Evolutionary conservation across 495 filamentous ascomycete genomes (phyloP), one percentile per base, ranked within the genome.

Genomic region (Hypoxylon fragiforme): DNA sequence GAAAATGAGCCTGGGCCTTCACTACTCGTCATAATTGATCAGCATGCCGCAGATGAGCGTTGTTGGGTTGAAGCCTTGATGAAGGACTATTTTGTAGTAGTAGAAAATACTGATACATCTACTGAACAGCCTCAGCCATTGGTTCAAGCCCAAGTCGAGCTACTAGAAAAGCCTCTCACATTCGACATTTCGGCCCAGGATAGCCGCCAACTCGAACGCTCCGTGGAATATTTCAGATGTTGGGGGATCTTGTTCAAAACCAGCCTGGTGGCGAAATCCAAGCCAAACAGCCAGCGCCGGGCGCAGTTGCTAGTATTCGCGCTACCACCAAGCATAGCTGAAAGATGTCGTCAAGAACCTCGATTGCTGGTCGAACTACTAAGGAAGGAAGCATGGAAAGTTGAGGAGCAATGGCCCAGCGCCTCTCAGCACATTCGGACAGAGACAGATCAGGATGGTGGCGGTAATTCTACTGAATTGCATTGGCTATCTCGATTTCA

Each of bases 31-130:
- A 76, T 97, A 7, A 80, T 98, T 36, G 94, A 98, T 66, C 94
- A 98, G 61, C 94, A 98, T 66, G 94, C 94, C 7, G 94, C 92
- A 1, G 90, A 95, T 69, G 94, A 98, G 69, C 80, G 94, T 14
- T 86, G 88, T 62, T 82, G 86, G 4, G 81, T 97, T 6, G 94
- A 98, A 68, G 64, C 64, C 0, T 76, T 98, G 28, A 70, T 81
- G 66, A 46, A 50, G 5, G 38, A 50, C 5, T 81, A 79, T 41
- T 75, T 76, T 37, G 26, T 37, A 31, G 28, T 26, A 14, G 22
- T 21, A 6, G 34, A 50, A 13, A 35, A 46, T 18, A 11, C 19
- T 3, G 6, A 35, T 35, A 19, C 14, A 13, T 14, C 34, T 31
- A 46, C 7, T 18, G 63, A 2, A 44, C 44, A 20, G 48, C 50